Evolutionary conservation across 495 filamentous ascomycete genomes (phyloP).

Genomic region (Cenococcum geophilum): DNA sequence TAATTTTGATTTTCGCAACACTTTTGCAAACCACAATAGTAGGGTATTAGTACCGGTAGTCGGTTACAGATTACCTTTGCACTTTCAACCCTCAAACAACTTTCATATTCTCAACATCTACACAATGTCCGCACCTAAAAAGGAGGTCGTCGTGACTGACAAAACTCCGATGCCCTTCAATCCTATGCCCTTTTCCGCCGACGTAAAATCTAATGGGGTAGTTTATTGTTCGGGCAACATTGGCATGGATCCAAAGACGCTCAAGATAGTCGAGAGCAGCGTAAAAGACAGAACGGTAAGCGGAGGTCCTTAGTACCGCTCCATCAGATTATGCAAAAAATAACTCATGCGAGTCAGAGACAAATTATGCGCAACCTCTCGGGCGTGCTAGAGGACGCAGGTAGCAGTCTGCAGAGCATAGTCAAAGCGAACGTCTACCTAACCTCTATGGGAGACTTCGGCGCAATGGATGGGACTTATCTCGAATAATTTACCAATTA

Average conservation of each 20-base stretch:
- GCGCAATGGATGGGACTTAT: conserved; percentile 51
- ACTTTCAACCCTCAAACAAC: background rate
- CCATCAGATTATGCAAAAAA: conserved; percentile 28
- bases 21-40: no score
- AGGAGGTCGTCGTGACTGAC: conserved; percentile 19
- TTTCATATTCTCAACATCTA: conserved; percentile 1
- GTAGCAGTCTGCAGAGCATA: conserved; percentile 56
- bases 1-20: no score
- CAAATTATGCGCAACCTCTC: conserved; percentile 53
- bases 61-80: background rate
- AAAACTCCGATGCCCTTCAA: conserved; percentile 16
- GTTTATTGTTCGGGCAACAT: conserved; percentile 37
- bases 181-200: conserved; percentile 24
- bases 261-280: conserved; percentile 26
- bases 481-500: conserved; percentile 29
- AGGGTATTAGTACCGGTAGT: no score
- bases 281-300: conserved; percentile 22
- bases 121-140: conserved; percentile 10
- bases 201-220: conserved; percentile 31
- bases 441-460: conserved; percentile 63
- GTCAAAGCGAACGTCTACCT: conserved; percentile 68
- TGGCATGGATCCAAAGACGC: conserved; percentile 19
- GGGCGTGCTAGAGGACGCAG: conserved; percentile 59
- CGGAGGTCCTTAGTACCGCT: conserved; percentile 36
- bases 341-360: conserved; percentile 2